Evolutionary conservation across 257 asterid species (phyloP).

Genomic region (Nicotiana sylvestris): DNA sequence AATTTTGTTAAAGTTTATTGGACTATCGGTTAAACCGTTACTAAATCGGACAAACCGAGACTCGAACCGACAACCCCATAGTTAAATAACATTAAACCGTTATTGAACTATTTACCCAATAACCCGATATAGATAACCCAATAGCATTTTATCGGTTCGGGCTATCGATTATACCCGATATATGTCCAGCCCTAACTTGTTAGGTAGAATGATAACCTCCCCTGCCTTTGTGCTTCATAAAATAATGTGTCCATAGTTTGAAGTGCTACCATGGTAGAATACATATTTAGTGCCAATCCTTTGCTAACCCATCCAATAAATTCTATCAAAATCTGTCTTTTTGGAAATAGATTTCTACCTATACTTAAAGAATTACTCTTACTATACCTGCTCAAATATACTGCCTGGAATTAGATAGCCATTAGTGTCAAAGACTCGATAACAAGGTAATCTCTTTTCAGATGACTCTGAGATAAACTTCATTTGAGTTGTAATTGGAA

Average conservation of each 20-base stretch:
- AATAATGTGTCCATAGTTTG: slow-evolving; percentile 67
- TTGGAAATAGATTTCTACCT: no score
- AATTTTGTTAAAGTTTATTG: no score
- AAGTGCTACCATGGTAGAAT: slow-evolving; percentile 64
- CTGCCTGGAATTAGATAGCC: slow-evolving; percentile 45
- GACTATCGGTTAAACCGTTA: no score
- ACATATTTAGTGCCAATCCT: slow-evolving; percentile 62
- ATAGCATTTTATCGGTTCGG: no score
- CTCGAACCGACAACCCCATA: no score
- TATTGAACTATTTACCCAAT: no score
- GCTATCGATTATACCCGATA: no score
- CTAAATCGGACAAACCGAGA: no score
- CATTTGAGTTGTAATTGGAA: slow-evolving; percentile 49
- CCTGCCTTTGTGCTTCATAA: slow-evolving; percentile 86
- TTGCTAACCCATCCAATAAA: slow-evolving; percentile 38
- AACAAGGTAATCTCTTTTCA: slow-evolving; percentile 70
- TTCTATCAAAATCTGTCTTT: not conserved
- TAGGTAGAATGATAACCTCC: slow-evolving; percentile 68
- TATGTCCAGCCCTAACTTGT: no score
- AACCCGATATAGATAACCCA: no score
- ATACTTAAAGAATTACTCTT: not conserved
- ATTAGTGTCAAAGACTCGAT: slow-evolving; percentile 68
- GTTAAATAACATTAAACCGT: no score
- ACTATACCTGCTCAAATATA: slow-evolving; percentile 50
- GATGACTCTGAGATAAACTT: slow-evolving; percentile 53